Evolutionary conservation across 768 basidiomycete genomes (phyloP).

Genomic region (Suillus clintonianus): DNA sequence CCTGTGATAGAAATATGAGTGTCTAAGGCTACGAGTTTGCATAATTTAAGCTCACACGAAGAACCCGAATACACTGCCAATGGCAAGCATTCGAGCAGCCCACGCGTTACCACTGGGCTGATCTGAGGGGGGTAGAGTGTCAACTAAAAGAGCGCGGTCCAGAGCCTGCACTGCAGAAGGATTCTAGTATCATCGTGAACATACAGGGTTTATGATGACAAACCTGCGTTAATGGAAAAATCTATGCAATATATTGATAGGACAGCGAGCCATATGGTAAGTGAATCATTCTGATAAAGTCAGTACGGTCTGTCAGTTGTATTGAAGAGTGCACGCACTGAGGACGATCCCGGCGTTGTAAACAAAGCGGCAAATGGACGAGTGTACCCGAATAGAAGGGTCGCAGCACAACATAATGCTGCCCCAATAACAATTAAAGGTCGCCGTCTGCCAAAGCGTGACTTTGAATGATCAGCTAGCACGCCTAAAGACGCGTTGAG

Average conservation of each 20-base stretch:
- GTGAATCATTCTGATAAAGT: slow-evolving; percentile 50
- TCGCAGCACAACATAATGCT: slow-evolving; percentile 64
- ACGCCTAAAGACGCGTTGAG: slow-evolving; percentile 39
- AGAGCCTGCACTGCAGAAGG: slow-evolving; percentile 71
- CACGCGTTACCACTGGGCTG: slow-evolving; percentile 92
- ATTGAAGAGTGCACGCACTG: slow-evolving; percentile 27
- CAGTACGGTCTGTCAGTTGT: not conserved
- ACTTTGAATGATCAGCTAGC: slow-evolving; percentile 82
- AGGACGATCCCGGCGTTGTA: slow-evolving; percentile 30
- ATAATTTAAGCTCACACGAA: slow-evolving; percentile 65
- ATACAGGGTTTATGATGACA: slow-evolving; percentile 1
- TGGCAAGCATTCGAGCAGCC: slow-evolving; percentile 90
- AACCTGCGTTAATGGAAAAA: slow-evolving; percentile 62
- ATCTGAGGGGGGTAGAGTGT: slow-evolving; percentile 69
- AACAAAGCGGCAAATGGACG: slow-evolving; percentile 61
- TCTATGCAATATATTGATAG: slow-evolving; percentile 68
- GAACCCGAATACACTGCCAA: slow-evolving; percentile 86
- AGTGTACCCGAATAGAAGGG: slow-evolving; percentile 85
- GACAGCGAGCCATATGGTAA: slow-evolving; percentile 81
- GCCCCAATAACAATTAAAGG: slow-evolving; percentile 82
- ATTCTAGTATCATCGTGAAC: not conserved
- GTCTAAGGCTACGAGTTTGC: not conserved
- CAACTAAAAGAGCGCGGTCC: slow-evolving; percentile 89
- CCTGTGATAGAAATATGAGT: slow-evolving; percentile 36
- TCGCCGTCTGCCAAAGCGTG: slow-evolving; percentile 79